These are phyloP conservation scores for Bassia scoparia DNA, from an alignment of 148 eudicot species.

Conservation along the genomic window DNA sequence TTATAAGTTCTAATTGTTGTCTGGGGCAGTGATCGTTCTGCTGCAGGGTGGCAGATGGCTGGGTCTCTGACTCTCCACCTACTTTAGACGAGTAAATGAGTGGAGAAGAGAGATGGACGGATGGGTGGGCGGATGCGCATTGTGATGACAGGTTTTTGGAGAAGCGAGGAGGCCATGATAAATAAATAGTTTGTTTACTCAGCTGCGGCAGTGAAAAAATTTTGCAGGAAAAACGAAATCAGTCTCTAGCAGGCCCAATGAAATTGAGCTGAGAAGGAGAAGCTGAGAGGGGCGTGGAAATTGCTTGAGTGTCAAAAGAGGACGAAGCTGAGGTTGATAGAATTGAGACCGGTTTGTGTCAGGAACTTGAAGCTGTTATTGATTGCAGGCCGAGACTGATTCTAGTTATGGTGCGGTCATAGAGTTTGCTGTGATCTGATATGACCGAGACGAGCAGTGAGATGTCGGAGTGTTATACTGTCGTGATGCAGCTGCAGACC, in stretches of 20 bases:
- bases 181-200: slow-evolving; percentile 68
- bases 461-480: slow-evolving; percentile 68
- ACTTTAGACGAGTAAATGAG: slow-evolving; percentile 67
- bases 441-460: slow-evolving; percentile 75
- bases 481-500: slow-evolving; percentile 44
- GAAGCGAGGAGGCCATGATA: slow-evolving; percentile 66
- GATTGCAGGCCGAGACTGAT: slow-evolving; percentile 51
- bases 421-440: slow-evolving; percentile 70
- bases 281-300: slow-evolving; percentile 64
- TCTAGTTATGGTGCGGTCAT: slow-evolving; percentile 58
- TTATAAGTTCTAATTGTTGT: slow-evolving; percentile 64
- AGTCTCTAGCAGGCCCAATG: slow-evolving; percentile 62
- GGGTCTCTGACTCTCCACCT: slow-evolving; percentile 80
- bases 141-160: slow-evolving; percentile 58
- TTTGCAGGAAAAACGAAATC: slow-evolving; percentile 88
- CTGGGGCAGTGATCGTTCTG: slow-evolving; percentile 86
- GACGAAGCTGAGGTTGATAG: slow-evolving; percentile 58
- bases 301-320: slow-evolving; percentile 43
- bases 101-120: slow-evolving; percentile 75
- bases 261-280: slow-evolving; percentile 89
- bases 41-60: slow-evolving; percentile 99
- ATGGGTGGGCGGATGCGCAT: slow-evolving; percentile 63
- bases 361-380: slow-evolving; percentile 61
- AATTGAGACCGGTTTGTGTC: slow-evolving; percentile 54
- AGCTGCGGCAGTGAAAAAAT: slow-evolving; percentile 83